phyloP scores from a whole-genome alignment of 345 rosid species.

The Combretum micranthum region DNA sequence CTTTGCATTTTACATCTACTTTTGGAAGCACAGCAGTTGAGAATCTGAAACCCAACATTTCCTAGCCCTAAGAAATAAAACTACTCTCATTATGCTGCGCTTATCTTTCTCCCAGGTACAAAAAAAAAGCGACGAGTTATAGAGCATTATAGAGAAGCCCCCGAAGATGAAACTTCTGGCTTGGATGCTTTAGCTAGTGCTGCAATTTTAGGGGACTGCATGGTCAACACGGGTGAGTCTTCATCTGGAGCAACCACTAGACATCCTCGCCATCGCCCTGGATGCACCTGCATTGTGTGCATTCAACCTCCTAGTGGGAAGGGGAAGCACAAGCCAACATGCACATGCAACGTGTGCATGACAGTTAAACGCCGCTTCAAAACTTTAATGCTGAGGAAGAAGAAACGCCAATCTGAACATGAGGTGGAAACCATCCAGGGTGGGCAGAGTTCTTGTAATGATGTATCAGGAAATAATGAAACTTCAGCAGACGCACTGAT shows the following conservation, averaged over 20 bases:
- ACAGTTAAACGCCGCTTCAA: slow-evolving; percentile 89
- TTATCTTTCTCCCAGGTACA: slow-evolving; percentile 31
- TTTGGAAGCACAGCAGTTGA: background rate
- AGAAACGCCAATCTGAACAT: slow-evolving; percentile 65
- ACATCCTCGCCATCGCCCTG: slow-evolving; percentile 94
- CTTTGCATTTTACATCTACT: slow-evolving; percentile 5
- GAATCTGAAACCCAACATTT: background rate
- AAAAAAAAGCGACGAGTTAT: slow-evolving; percentile 50
- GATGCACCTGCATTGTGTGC: slow-evolving; percentile 94
- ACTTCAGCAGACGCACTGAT: slow-evolving; percentile 5
- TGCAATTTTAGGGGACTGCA: slow-evolving; percentile 60
- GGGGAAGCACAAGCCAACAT: slow-evolving; percentile 74
- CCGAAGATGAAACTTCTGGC: slow-evolving; percentile 46
- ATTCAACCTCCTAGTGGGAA: slow-evolving; percentile 99
- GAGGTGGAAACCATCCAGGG: slow-evolving; percentile 38
- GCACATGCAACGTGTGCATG: slow-evolving; percentile 83
- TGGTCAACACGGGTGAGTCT: slow-evolving; percentile 36
- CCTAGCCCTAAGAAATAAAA: background rate
- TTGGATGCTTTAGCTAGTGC: slow-evolving; percentile 85
- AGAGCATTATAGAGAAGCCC: slow-evolving; percentile 29
- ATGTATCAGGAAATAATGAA: slow-evolving; percentile 24
- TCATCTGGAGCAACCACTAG: slow-evolving; percentile 76
- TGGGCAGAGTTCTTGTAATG: slow-evolving; percentile 15
- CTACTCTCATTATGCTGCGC: background rate
- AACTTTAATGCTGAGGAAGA: slow-evolving; percentile 86